phyloP scores from a whole-genome alignment of 768 basidiomycete genomes.

The Phylloporus sp. region DNA sequence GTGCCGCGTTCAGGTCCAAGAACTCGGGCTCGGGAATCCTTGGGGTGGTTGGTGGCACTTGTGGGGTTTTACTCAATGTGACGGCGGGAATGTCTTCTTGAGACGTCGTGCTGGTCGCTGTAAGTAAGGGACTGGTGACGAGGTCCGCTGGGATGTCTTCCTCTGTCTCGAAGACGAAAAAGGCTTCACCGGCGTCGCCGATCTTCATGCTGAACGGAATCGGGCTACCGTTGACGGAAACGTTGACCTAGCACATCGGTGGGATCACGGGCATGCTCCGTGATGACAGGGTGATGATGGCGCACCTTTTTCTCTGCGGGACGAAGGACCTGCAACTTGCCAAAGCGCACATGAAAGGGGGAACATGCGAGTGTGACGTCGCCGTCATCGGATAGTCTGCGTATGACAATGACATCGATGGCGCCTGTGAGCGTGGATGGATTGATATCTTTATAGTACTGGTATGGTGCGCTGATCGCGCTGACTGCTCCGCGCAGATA shows the following conservation, averaged over 20 bases:
- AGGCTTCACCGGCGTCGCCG: slow-evolving; percentile 97
- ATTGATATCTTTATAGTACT: slow-evolving; percentile 92
- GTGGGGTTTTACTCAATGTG: slow-evolving; percentile 15
- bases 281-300: not conserved
- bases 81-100: slow-evolving; percentile 29
- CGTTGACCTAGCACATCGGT: slow-evolving; percentile 62
- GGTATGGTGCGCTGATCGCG: slow-evolving; percentile 81
- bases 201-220: slow-evolving; percentile 98
- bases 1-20: slow-evolving; percentile 68
- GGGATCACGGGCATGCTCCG: not conserved
- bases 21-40: slow-evolving; percentile 66
- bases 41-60: slow-evolving; percentile 5
- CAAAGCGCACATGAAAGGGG: slow-evolving; percentile 96
- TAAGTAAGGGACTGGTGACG: slow-evolving; percentile 86
- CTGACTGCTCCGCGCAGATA: slow-evolving; percentile 83
- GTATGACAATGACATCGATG: slow-evolving; percentile 97
- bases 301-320: slow-evolving; percentile 90
- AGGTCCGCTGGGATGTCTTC: slow-evolving; percentile 91
- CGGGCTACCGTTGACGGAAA: slow-evolving; percentile 78
- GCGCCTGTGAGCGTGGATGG: slow-evolving; percentile 96
- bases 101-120: slow-evolving; percentile 42
- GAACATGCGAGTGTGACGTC: slow-evolving; percentile 76
- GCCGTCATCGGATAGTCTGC: slow-evolving; percentile 59
- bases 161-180: slow-evolving; percentile 97
- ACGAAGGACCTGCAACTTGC: slow-evolving; percentile 92